Base-by-base conservation (phyloP, 78 protist species). In the Cavenderia fasciculata region DNA sequence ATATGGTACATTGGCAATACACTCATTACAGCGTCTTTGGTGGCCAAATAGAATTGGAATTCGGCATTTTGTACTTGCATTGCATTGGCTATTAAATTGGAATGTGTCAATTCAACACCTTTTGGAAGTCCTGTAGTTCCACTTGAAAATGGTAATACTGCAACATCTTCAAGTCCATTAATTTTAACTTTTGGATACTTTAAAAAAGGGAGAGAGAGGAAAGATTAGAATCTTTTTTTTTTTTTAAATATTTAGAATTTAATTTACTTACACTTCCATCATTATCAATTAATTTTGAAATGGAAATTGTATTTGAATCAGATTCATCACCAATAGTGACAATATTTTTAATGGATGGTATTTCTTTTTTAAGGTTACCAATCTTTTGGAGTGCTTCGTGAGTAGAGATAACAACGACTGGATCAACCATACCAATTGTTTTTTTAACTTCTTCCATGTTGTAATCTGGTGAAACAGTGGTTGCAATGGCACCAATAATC, bases 21-120 rank as follows among this genome's bases (percentile, higher is more conserved):
- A 43, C 87, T 94, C 18, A 96, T 8, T 1, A 71, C 47, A 21
- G 75, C 78, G 2, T 86, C 92, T 21, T 73, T 43, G 27, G 14
- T 18, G 34, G 31, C 70, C 38, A 19, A 38, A 12, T 68, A 68
- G 56, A 41, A 52, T 25, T 51, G 54, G 2, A 47, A 31, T 21
- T 70, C 92, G 8, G 71, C 27, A 19, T 27, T 51, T 16, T 72
- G 61, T 7, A 69, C 25, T 91, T 95, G 97, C n/a, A 62, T 31
- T 19, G 92, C 43, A 78, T 97, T 97, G 0, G 95, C 18, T 1
- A 78, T 21, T 31, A 97, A 2, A 87, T 97, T 97, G 69, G 51
- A n/a, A 87, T 97, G 96, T 18, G 97, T 86, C 19, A 97, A 84
- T 59, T 21, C 14, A n/a, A 95, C 97, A 2, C 98, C 98, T 61